Conservation (phyloP, 257 asterid species). For the Leonotis leonurus region DNA sequence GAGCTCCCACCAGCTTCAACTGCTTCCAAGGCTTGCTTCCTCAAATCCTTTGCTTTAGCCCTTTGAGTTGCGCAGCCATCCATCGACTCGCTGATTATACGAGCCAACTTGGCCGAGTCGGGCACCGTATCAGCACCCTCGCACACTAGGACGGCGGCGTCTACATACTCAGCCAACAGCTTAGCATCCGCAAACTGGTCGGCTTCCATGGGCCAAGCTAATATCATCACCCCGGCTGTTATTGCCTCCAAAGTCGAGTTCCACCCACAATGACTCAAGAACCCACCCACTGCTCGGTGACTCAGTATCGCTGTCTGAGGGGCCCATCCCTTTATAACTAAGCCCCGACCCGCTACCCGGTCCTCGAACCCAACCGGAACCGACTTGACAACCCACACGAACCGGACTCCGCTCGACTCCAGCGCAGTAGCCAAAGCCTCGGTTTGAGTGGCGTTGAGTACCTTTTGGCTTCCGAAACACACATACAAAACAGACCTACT, state of each 20-base stretch:
- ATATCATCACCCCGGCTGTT: slow-evolving; percentile 48
- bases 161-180: slow-evolving; percentile 43
- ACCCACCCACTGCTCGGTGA: slow-evolving; percentile 55
- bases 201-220: slow-evolving; percentile 93
- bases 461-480: slow-evolving; percentile 62
- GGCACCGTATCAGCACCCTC: slow-evolving; percentile 53
- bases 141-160: slow-evolving; percentile 31
- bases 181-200: slow-evolving; percentile 57
- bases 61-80: slow-evolving; percentile 14
- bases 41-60: slow-evolving; percentile 44
- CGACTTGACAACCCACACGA: slow-evolving; percentile 47
- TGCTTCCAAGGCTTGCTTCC: slow-evolving; percentile 37
- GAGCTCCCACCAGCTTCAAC: slow-evolving; percentile 48
- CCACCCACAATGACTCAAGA: slow-evolving; percentile 80
- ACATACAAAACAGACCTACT: too few relatives aligned
- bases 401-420: slow-evolving; percentile 48
- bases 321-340: slow-evolving; percentile 64
- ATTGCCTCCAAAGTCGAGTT: slow-evolving; percentile 62
- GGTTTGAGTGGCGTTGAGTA: slow-evolving; percentile 43
- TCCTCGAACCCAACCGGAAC: slow-evolving; percentile 44
- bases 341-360: slow-evolving; percentile 38
- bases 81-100: slow-evolving; percentile 40
- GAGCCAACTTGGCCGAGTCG: slow-evolving; percentile 37
- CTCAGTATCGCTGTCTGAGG: slow-evolving; percentile 53
- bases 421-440: slow-evolving; percentile 63